phyloP scores from a whole-genome alignment of 352 stramenopile genomes.

The Blastocystis sp. region DNA sequence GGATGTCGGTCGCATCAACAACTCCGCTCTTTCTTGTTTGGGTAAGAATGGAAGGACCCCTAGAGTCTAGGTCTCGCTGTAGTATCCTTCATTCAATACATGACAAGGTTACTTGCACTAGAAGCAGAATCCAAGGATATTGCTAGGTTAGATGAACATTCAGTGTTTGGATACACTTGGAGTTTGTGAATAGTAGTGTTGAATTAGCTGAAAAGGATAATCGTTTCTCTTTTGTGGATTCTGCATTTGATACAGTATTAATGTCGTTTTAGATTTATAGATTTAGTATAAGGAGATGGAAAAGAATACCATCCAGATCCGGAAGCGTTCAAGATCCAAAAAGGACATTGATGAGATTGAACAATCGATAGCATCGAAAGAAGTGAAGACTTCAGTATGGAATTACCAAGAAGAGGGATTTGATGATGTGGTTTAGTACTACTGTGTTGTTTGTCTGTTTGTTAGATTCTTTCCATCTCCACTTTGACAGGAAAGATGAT shows the following conservation, averaged over 20 bases:
- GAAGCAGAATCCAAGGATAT: neutral
- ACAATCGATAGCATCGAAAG: neutral
- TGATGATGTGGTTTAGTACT: neutral
- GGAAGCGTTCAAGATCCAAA: neutral
- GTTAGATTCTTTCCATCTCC: neutral
- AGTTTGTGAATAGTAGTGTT: neutral
- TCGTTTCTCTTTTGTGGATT: neutral
- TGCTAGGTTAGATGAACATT: neutral
- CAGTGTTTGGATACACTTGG: neutral
- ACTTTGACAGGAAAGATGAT: too few species aligned
- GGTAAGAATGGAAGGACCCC: neutral
- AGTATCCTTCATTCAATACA: neutral
- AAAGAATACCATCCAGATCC: neutral
- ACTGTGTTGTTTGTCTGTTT: neutral
- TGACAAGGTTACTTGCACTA: too few species aligned
- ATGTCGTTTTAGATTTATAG: too few species aligned
- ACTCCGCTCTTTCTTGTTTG: neutral
- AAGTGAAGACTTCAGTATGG: neutral
- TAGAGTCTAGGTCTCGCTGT: neutral
- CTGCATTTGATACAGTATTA: neutral
- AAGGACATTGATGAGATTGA: neutral
- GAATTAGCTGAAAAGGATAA: neutral
- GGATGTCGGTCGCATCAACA: neutral
- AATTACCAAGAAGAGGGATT: neutral
- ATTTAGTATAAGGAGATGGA: neutral